Base-by-base conservation (phyloP, 768 basidiomycete genomes). In the Pleurotus platypus region DNA sequence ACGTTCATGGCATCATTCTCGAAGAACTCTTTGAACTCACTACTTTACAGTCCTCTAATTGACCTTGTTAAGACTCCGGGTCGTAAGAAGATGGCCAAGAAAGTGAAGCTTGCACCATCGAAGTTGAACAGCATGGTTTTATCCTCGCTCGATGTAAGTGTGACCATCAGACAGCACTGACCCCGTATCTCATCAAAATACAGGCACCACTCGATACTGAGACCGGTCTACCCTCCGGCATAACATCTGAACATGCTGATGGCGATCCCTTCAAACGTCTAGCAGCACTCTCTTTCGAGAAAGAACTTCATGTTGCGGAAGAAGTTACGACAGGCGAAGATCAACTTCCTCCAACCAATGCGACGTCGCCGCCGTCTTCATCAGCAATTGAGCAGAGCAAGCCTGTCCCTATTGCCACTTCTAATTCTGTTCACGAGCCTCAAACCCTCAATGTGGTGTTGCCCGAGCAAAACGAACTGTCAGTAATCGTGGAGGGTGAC, bases 61-160 rank as follows among this genome's bases (percentile, higher is more conserved):
- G 89, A 92, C 54, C 78, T 93, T 15, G 83, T 93, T 2, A 93
- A 93, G 72, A 93, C 92, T 1, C 91, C 91, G 12, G 85, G 88
- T 27, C 81, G 90, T 45, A 90, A 82, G 69, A 89, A 81, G 70
- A 77, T 75, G 48, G 72, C 74, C 3, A 81, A 77, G 62, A 81
- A 78, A 61, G 74, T 79, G 15, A 60, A 45, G 16, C 26, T 50
- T 13, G 35, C 27, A 7, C 46, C 75, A 4, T 79, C 79, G 7
- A 84, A 80, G 65, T 70, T 78, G 56, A 78, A 75, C 49, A 72
- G 66, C 8, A 63, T 74, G 8, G 66, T 75, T 13, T 64, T 71
- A 0, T 60, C 78, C 38, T 77, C 78, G 12, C 64, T 79, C 5
- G 78, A 84, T 67, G 87, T 87, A 61, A 38, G 62, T 45, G 24